phyloP scores from a whole-genome alignment of 2,329 filamentous ascomycete species.

The Fusarium phyllophilum region DNA sequence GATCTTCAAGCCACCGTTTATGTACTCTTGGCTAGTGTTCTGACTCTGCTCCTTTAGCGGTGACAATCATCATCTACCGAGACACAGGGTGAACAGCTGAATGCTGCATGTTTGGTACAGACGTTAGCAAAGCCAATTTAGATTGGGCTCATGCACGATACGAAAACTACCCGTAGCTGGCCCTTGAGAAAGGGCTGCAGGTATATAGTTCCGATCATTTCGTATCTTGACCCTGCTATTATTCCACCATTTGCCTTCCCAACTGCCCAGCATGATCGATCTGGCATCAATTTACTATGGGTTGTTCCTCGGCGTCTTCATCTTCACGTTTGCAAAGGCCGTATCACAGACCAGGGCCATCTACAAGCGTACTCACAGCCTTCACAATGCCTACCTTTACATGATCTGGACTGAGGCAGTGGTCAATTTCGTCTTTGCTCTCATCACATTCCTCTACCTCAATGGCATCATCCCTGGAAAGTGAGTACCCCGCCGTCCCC shows the following conservation, averaged over 20 bases:
- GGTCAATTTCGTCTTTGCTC: slow-evolving; percentile 42
- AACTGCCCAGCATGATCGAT: slow-evolving; percentile 21
- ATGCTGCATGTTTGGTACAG: not conserved
- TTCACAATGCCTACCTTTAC: slow-evolving; percentile 40
- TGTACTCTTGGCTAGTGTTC: not conserved
- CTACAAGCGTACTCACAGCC: slow-evolving; percentile 23
- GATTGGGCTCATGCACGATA: not conserved
- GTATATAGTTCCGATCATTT: not conserved
- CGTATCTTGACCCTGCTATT: not conserved
- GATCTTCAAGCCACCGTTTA: not conserved
- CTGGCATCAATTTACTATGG: slow-evolving; percentile 41
- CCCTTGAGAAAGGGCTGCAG: not conserved
- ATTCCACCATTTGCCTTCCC: not conserved
- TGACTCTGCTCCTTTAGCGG: not conserved
- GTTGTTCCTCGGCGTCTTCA: slow-evolving; percentile 42
- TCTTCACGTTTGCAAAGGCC: slow-evolving; percentile 40
- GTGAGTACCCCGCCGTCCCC: not conserved
- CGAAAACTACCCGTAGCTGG: not conserved
- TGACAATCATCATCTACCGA: slow-evolving; percentile 3
- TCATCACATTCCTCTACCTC: slow-evolving; percentile 43
- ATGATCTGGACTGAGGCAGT: slow-evolving; percentile 43
- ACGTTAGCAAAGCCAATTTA: not conserved
- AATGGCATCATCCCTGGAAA: slow-evolving; percentile 28
- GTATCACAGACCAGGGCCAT: slow-evolving; percentile 37
- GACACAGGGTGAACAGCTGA: not conserved